phyloP scores from a whole-genome alignment of 2,329 filamentous ascomycete species.

The Akanthomyces uredinophilus region DNA sequence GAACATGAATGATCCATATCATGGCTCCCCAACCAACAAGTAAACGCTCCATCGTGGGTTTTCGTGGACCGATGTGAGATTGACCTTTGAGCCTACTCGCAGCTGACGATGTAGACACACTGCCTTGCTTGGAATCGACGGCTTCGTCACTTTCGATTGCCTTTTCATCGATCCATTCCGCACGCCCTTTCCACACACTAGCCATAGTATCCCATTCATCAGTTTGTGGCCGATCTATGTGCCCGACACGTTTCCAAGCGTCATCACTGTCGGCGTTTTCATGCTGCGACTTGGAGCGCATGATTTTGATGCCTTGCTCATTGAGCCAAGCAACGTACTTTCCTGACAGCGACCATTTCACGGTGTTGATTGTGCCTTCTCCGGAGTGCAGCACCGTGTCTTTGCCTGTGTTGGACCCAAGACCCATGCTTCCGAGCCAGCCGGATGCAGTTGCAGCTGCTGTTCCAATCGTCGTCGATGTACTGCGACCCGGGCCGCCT shows the following conservation, averaged over 20 bases:
- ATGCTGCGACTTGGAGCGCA: conserved; percentile 81
- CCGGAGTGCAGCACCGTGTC: conserved; percentile 87
- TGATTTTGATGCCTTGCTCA: conserved; percentile 95
- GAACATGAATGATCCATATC: conserved; percentile 92
- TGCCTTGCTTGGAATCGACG: conserved; percentile 30
- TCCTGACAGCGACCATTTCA: conserved; percentile 91
- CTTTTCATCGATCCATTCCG: conserved; percentile 88
- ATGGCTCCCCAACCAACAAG: conserved; percentile 94
- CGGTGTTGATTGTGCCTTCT: conserved; percentile 83
- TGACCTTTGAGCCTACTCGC: conserved; percentile 45
- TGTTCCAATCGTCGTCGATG: conserved; percentile 81
- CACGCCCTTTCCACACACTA: conserved; percentile 84
- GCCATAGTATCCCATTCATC: conserved; percentile 95
- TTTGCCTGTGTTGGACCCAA: conserved; percentile 72
- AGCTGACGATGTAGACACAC: conserved; percentile 36
- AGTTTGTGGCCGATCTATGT: conserved; percentile 82
- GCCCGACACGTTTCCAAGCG: conserved; percentile 91
- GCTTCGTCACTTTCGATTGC: conserved; percentile 69
- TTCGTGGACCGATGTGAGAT: conserved; percentile 34
- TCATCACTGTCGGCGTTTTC: conserved; percentile 71
- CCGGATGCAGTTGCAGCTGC: conserved; percentile 78
- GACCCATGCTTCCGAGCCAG: conserved; percentile 84
- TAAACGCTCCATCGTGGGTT: conserved; percentile 64
- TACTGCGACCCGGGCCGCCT: conserved; percentile 73
- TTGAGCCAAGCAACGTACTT: conserved; percentile 95